phyloP scores from a whole-genome alignment of 768 basidiomycete species.

The Mycena polygramma region DNA sequence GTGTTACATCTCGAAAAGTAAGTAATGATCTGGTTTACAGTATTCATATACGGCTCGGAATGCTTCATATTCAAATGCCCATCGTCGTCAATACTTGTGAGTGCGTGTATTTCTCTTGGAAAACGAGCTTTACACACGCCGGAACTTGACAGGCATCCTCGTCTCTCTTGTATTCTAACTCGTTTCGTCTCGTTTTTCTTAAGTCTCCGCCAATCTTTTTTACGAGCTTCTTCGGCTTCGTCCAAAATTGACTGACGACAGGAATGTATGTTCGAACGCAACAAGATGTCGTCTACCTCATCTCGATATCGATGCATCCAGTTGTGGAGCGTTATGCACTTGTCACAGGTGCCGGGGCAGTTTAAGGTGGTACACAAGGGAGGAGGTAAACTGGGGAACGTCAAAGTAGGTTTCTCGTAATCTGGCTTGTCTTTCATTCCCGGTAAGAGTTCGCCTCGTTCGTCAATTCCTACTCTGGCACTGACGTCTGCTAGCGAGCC shows the following conservation, averaged over 20 bases:
- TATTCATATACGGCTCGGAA: not conserved
- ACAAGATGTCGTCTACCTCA: constrained; percentile 39
- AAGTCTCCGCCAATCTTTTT: constrained; percentile 4
- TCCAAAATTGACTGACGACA: constrained; percentile 23
- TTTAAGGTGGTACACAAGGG: not conserved
- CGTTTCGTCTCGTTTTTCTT: not conserved
- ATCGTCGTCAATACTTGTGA: not conserved
- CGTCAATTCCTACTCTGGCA: too few species aligned
- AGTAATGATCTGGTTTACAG: not conserved
- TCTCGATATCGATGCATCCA: constrained; percentile 36
- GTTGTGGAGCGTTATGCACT: constrained; percentile 8
- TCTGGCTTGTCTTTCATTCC: too few species aligned
- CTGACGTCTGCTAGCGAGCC: too few species aligned
- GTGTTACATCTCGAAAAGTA: not conserved
- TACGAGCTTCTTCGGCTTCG: not conserved
- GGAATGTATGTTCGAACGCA: constrained; percentile 38
- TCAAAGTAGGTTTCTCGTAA: constrained; percentile 42
- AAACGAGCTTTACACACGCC: constrained; percentile 4
- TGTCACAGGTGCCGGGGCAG: constrained; percentile 19
- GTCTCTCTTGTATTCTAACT: not conserved
- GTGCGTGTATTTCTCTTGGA: not conserved
- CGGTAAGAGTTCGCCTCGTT: too few species aligned
- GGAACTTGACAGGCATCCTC: not conserved
- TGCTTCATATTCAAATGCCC: not conserved
- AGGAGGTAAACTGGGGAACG: constrained; percentile 43